Evolutionary conservation across 768 basidiomycete species (phyloP), one percentile per base, ranked within the genome.

Genomic region (Tylopilus felleus): DNA sequence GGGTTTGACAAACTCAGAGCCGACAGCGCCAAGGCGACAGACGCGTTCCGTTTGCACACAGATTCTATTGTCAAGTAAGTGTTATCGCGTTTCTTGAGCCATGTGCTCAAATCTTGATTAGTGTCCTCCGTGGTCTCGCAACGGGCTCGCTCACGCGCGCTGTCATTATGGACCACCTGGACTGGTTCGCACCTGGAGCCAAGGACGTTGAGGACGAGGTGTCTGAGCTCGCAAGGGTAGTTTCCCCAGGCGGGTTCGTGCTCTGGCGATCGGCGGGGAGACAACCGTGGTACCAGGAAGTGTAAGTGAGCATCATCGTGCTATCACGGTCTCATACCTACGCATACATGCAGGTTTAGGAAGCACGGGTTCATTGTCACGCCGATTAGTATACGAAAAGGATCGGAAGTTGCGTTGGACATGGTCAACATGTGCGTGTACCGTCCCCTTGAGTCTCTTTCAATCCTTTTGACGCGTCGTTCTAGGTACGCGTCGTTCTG

Each of bases 151-250:
- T 87, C 42, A 87, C 84, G 31, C 79, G 83, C 25, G 79, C 80
- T 12, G 77, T 88, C 27, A 74, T 88, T 52, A 88, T 88, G 87
- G 87, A 89, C 66, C 82, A 83, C 46, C 74, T 86, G 46, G 84
- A 85, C 59, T 82, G 79, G 75, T 80, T 82, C 49, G 58, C 75
- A 0, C 80, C 81, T 0, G 75, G 77, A 4, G 73, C 77, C 16
- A 65, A 67, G 46, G 77, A 79, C 36, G 70, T 74, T 1, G 77
- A 82, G 33, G 75, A 77, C 33, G 85, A 88, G 63, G 74, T 85
- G 19, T 25, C 22, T 1, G 78, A 85, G 58, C 75, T 87, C 43
- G 71, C 75, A 47, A 74, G 84, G 1, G 85, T 82, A 1, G 66
- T 87, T n/a, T 71, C 76, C 0, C 66, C 75, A 0, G 83, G 81